Evolutionary conservation across 768 basidiomycete genomes (phyloP).

Genomic region (Ramaria rubella): DNA sequence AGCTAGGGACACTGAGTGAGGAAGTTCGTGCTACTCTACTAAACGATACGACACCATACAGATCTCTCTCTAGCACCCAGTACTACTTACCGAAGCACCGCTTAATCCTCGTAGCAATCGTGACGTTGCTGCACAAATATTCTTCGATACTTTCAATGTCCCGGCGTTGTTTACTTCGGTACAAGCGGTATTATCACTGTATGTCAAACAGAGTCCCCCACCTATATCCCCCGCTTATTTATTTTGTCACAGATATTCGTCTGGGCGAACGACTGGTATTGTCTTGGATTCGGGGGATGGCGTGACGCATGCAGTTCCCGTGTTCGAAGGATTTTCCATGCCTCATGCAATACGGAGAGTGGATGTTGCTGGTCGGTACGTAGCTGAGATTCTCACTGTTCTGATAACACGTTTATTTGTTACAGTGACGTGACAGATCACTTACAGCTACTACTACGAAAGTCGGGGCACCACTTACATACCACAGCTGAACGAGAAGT

Average conservation of each 20-base stretch:
- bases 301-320: conserved; percentile 97
- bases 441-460: conserved; percentile 87
- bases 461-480: conserved; percentile 90
- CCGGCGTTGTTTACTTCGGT: conserved; percentile 95
- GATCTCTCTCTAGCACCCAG: conserved; percentile 69
- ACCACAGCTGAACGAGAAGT: conserved; percentile 97
- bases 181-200: conserved; percentile 95
- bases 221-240: neutral
- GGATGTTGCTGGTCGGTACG: conserved; percentile 90
- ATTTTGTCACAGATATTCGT: conserved; percentile 69
- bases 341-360: conserved; percentile 95
- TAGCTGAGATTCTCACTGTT: conserved; percentile 2
- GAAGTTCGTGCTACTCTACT: conserved; percentile 51
- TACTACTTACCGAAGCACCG: conserved; percentile 94
- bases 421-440: conserved; percentile 92
- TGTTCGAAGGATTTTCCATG: conserved; percentile 99
- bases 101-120: conserved; percentile 95
- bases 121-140: conserved; percentile 95
- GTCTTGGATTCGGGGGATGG: conserved; percentile 98
- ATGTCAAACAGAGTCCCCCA: conserved; percentile 27
- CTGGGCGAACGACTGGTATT: conserved; percentile 97
- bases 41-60: neutral
- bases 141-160: conserved; percentile 99
- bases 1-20: conserved; percentile 91
- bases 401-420: neutral